A percentile compares a stretch with the other conserved stretches of the same genome.
These are phyloP conservation scores for Aquilaria agallochum DNA, from an alignment of 441 rosid genomes.

Conservation along the genomic window DNA sequence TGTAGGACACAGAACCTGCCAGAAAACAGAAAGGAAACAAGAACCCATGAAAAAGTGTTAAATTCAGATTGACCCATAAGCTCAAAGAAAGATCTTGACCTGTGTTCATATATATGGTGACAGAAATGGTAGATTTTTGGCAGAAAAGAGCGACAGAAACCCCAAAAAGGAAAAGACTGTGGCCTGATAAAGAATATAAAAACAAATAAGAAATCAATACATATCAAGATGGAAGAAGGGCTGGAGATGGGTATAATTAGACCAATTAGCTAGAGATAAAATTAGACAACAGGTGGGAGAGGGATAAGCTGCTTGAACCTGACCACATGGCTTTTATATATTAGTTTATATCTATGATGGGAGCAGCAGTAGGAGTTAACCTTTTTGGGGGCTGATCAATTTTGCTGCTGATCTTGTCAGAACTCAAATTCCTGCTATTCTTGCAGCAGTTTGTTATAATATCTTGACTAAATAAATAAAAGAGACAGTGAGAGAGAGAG, in stretches of 20 bases:
- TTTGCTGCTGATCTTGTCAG: slow-evolving; percentile 22
- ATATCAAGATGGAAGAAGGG: background rate
- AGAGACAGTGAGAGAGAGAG: slow-evolving; percentile 18
- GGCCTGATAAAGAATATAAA: slow-evolving; percentile 1
- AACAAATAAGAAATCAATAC: slow-evolving; percentile 14
- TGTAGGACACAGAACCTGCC: too few species aligned
- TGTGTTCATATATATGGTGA: slow-evolving; percentile 7
- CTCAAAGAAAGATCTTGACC: background rate
- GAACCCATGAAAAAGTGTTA: slow-evolving; percentile 1
- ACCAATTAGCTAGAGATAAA: slow-evolving; percentile 9
- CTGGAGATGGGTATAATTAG: slow-evolving; percentile 13
- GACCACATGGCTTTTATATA: too few species aligned
- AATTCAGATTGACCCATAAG: background rate
- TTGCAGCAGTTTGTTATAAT: background rate
- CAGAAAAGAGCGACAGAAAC: slow-evolving; percentile 1
- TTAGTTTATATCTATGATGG: slow-evolving; percentile 5
- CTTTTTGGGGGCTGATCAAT: slow-evolving; percentile 15
- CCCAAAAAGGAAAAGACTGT: slow-evolving; percentile 1
- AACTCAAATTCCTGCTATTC: slow-evolving; percentile 12
- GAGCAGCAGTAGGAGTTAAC: slow-evolving; percentile 7
- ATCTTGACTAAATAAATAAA: slow-evolving; percentile 14
- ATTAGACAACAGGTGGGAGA: too few species aligned
- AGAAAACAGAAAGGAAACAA: too few species aligned
- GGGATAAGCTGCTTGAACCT: too few species aligned
- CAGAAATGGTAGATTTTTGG: slow-evolving; percentile 7